Evolutionary conservation across 192 early-diverging fungal genomes (phyloP), one percentile per base, ranked within the genome.

Genomic region (Spizellomyces punctatus): DNA sequence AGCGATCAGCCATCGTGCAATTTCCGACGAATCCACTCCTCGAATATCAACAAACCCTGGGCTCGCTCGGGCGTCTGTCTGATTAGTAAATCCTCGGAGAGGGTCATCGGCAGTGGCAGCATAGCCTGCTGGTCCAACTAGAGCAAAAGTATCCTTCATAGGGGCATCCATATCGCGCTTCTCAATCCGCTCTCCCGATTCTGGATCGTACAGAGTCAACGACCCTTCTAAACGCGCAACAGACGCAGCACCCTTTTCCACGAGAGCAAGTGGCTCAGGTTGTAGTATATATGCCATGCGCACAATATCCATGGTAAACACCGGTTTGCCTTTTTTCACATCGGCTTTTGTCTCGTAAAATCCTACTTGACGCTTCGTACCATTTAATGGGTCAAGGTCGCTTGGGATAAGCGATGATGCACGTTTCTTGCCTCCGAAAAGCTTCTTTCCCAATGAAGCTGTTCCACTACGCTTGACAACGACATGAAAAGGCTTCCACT

Each of bases 341-440:
- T 70, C 80, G 19, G 61, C 69, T 57, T 72, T 77, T 45, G 49
- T 16, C 45, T 81, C 80, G 60, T 72, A 83, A 43, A 83, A 82
- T 16, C 66, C 42, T n/a, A 82, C 50, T n/a, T 56, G 60, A 5
- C 73, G 69, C 44, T 76, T 83, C 44, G 63, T 47, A 10, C 41
- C 47, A 46, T 45, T 5, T 36, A 36, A 2, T 6, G 46, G 49
- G 16, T 65, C 63, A 14, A 48, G 10, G 9, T 71, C 58, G 48
- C 63, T 58, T 27, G 69, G 58, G 46, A 63, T 22, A 8, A 52
- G 16, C 10, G 49, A 46, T 12, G 63, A 48, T 14, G 49, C 57
- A 22, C 63, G 46, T 52, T 78, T 79, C 72, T 80, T 82, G 19
- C 16, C 55, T 8, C 77, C 76, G 72, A 78, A 77, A 10, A 72